phyloP scores from a whole-genome alignment of 768 basidiomycete genomes.

The Dioszegia aurantiaca region DNA sequence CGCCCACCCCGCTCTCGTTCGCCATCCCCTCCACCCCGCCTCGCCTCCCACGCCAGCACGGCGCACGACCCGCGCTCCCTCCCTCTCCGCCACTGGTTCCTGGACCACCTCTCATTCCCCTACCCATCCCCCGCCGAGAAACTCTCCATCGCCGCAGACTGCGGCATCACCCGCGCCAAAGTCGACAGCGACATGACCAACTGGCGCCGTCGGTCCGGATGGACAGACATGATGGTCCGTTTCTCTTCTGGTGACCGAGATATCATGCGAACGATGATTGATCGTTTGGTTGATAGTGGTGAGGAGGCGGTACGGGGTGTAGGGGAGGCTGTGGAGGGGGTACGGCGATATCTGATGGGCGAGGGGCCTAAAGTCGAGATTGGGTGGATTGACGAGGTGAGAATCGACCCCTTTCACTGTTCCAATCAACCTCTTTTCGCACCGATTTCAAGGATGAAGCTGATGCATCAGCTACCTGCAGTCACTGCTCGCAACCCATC shows the following conservation, averaged over 20 bases:
- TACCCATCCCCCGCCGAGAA: constrained; percentile 34
- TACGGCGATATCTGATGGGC: constrained; percentile 28
- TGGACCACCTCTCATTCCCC: constrained; percentile 32
- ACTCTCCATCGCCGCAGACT: constrained; percentile 18
- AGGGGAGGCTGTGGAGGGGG: constrained; percentile 21
- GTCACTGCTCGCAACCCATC: not conserved
- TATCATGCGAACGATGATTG: constrained; percentile 29
- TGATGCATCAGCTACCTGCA: constrained; percentile 3
- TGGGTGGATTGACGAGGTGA: constrained; percentile 42
- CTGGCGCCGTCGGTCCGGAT: constrained; percentile 39
- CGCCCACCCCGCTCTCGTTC: constrained; percentile 3
- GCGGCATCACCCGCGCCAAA: constrained; percentile 26
- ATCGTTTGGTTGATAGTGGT: constrained; percentile 15
- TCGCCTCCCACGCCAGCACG: not conserved
- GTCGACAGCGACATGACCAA: constrained; percentile 41
- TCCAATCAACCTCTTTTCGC: not conserved
- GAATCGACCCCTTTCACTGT: constrained; percentile 16
- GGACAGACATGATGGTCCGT: constrained; percentile 35
- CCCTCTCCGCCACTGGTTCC: constrained; percentile 39
- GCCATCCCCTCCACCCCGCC: constrained; percentile 10
- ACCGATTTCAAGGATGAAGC: not conserved
- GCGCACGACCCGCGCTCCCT: constrained; percentile 15
- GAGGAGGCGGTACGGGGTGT: not conserved
- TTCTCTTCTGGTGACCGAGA: constrained; percentile 20
- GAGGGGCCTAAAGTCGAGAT: constrained; percentile 33